Base-by-base conservation (phyloP, 306 rosid genomes). In the Ochetophila trinervis region DNA sequence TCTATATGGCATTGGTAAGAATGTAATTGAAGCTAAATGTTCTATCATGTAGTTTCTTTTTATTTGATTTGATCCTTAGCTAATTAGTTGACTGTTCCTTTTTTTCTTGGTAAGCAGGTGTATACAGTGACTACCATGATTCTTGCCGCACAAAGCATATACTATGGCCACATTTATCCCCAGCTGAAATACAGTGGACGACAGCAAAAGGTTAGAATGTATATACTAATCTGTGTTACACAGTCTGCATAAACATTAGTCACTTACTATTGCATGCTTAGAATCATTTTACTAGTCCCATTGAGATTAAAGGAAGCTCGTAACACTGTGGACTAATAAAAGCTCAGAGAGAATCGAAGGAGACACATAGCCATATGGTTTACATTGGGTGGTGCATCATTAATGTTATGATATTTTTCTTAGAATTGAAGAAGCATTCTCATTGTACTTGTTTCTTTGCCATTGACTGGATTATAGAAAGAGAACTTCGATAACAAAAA, bases 1-100 rank as follows among this genome's bases (percentile, higher is more conserved):
- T 71, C 63, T 88, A 85, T 60, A 85, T 34, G 79, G 97, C 97
- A 76, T 51, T 78, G 95, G 97, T 91, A 79, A 62, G 86, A 44
- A 66, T 70, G 67, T 71, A 36, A 44, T 67, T 51, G 63, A 71
- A 74, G 50, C 54, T 42, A 48, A 62, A 69, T 21, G 12, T 66
- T 35, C 7, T 4, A 9, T 49, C 15, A 50, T 16, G 19, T 50
- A 5, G 9, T 50, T 50, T 19, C 1, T 16, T 14, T 50, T 50
- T 16, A n/a, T 16, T 50, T 50, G 21, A 50, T 8, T 42, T 68
- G 21, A 27, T 18, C 17, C 17, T 60, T 0, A n/a, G 16, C 37
- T 54, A 66, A 66, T 49, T 54, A 45, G 23, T 65, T 51, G 27
- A 59, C 63, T 14, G 9, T 56, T 65, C 27, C 16, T 57, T 48